Evolutionary conservation across 805 yeast species (phyloP).

Genomic region (Suhomyces sp.): DNA sequence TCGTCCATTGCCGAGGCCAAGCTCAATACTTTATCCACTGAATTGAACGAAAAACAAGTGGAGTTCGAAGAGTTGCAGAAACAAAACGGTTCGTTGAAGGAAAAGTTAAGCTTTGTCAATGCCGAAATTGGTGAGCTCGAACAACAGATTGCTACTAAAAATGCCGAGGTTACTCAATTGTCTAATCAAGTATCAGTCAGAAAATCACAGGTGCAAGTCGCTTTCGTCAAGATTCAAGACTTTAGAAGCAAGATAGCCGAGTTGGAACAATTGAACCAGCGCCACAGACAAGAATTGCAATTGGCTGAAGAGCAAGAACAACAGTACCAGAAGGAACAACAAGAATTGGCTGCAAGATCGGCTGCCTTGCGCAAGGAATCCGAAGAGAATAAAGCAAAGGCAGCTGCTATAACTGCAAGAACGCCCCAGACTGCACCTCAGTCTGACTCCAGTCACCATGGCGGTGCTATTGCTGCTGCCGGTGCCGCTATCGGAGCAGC

Average conservation of each 20-base stretch:
- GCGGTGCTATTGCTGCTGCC: conserved; percentile 3
- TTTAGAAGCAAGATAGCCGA: conserved; percentile 28
- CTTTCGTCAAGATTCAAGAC: conserved; percentile 48
- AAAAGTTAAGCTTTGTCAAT: conserved; percentile 61
- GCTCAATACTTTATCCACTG: conserved; percentile 63
- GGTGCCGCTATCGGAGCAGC: conserved; percentile 11
- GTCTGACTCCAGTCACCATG: not conserved
- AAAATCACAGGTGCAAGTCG: conserved; percentile 65
- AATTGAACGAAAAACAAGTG: conserved; percentile 57
- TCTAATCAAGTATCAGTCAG: conserved; percentile 62
- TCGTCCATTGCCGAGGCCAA: conserved; percentile 76
- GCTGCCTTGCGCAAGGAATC: not conserved
- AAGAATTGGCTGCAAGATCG: conserved; percentile 2
- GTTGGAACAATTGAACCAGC: conserved; percentile 19
- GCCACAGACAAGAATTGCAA: conserved; percentile 23
- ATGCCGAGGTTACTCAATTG: conserved; percentile 58
- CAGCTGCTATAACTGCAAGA: not conserved
- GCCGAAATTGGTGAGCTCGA: conserved; percentile 62
- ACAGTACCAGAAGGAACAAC: conserved; percentile 3
- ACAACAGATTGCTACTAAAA: conserved; percentile 49
- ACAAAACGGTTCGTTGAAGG: conserved; percentile 62
- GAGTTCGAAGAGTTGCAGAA: conserved; percentile 66
- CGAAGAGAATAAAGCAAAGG: not conserved
- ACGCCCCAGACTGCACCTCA: not conserved
- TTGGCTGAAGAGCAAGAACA: conserved; percentile 9